phyloP scores from a whole-genome alignment of 2,329 filamentous ascomycete species.

The Daldinia sp. region DNA sequence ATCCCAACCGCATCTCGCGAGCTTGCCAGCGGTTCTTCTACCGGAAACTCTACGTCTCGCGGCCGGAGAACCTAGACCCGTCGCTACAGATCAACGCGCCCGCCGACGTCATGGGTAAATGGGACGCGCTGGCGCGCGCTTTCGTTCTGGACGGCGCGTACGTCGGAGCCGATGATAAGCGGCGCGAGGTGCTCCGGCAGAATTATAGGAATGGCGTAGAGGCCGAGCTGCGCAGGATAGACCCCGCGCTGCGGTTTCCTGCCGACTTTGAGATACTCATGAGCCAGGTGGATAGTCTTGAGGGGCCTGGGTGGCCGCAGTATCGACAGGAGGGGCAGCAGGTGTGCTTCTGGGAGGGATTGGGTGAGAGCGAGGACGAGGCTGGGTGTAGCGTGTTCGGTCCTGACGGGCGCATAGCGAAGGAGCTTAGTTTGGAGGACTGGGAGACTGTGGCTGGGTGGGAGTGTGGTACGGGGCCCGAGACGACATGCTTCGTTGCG shows the following conservation, averaged over 20 bases:
- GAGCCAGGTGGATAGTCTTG: conserved; percentile 41
- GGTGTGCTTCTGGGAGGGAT: conserved; percentile 6
- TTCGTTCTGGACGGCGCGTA: conserved; percentile 1
- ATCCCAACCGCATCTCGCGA: background rate
- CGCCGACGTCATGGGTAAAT: conserved; percentile 12
- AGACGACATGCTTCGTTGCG: conserved; percentile 14
- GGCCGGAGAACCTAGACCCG: conserved; percentile 6
- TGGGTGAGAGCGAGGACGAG: background rate
- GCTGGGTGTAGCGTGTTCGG: background rate
- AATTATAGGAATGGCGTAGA: background rate
- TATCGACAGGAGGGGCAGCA: conserved; percentile 17
- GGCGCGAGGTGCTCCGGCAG: background rate
- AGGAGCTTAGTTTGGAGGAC: background rate
- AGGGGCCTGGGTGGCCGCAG: conserved; percentile 25
- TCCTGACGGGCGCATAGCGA: background rate
- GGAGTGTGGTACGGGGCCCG: conserved; percentile 20
- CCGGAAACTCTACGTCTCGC: background rate
- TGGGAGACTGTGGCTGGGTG: conserved; percentile 18
- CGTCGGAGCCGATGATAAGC: background rate
- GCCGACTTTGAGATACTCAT: conserved; percentile 46
- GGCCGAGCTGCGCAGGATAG: background rate
- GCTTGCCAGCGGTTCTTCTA: background rate
- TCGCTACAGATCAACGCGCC: conserved; percentile 1
- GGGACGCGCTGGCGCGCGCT: conserved; percentile 2
- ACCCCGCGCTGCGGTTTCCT: background rate